These are phyloP conservation scores for Planoprotostelium fungivorum DNA, from an alignment of 78 protist species.

Conservation along the genomic window DNA sequence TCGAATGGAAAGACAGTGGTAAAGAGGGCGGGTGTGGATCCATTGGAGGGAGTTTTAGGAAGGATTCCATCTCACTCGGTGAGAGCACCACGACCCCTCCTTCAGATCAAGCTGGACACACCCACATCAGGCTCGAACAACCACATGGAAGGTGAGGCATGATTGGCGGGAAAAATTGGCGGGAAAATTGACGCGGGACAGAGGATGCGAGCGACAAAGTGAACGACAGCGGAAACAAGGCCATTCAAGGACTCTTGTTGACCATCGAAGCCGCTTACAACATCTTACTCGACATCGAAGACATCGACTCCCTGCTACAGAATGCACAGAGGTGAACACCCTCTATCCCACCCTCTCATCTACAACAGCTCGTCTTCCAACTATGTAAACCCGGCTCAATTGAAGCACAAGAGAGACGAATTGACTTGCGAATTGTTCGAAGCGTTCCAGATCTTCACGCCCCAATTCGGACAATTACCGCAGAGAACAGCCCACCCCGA, in stretches of 20 bases:
- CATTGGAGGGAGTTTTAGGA: slow-evolving; percentile 55
- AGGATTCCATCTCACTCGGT: slow-evolving; percentile 63
- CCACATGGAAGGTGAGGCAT: not conserved
- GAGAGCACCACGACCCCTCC: slow-evolving; percentile 57
- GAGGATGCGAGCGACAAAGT: not conserved
- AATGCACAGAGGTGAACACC: not conserved
- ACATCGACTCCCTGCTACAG: slow-evolving; percentile 28
- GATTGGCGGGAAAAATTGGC: not conserved
- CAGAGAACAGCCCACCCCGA: not conserved
- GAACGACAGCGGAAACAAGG: not conserved
- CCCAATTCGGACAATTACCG: not conserved
- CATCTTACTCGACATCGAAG: slow-evolving; percentile 41
- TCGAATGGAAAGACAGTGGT: not conserved
- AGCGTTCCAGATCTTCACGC: not conserved
- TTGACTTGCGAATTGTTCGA: not conserved
- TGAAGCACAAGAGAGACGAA: not conserved
- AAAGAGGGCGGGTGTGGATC: slow-evolving; percentile 12
- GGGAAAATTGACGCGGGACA: not conserved
- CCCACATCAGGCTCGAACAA: not conserved
- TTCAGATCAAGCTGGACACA: slow-evolving; percentile 30
- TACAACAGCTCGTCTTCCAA: not conserved
- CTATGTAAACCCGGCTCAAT: not conserved
- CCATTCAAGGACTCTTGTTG: not conserved
- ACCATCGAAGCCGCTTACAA: slow-evolving; percentile 43
- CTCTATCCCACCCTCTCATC: not conserved